Evolutionary conservation across 306 rosid genomes (phyloP).

Genomic region (Medicago lupulina): DNA sequence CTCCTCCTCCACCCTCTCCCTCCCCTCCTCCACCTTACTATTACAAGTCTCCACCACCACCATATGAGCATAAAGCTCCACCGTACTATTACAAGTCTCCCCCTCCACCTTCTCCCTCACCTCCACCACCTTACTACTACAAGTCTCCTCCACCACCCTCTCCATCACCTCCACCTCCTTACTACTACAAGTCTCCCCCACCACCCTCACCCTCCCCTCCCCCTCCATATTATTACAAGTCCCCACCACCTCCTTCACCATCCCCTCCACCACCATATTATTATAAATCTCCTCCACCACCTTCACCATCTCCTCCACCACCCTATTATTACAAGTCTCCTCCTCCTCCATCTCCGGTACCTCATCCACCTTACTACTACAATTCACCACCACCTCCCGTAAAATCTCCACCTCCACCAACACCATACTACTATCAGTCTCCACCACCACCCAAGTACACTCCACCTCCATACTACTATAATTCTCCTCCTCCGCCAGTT

Average conservation of each 20-base stretch:
- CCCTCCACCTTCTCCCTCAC: conserved; percentile 39
- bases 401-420: conserved; percentile 34
- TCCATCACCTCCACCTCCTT: conserved; percentile 38
- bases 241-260: conserved; percentile 52
- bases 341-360: conserved; percentile 41
- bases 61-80: conserved; percentile 4
- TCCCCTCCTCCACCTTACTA: conserved; percentile 18
- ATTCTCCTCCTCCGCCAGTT: conserved; percentile 57
- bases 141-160: conserved; percentile 69
- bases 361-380: conserved; percentile 49
- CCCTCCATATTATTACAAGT: conserved; percentile 39
- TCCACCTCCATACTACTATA: conserved; percentile 57
- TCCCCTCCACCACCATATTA: no score
- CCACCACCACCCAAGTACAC: conserved; percentile 54
- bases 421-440: conserved; percentile 34
- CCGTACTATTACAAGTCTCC: conserved; percentile 51
- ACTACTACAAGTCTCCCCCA: conserved; percentile 61
- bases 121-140: conserved; percentile 45
- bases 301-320: conserved; percentile 40
- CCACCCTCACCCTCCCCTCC: conserved; percentile 51
- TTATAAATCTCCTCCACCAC: conserved; percentile 6
- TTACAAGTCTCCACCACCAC: conserved; percentile 52
- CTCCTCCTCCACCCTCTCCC: conserved; percentile 49
- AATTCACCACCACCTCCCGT: conserved; percentile 46
- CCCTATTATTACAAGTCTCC: conserved; percentile 37